A percentile compares a stretch with the other conserved stretches of the same genome.
phyloP scores from a whole-genome alignment of 805 yeast genomes.

The Candida manassasensis region DNA sequence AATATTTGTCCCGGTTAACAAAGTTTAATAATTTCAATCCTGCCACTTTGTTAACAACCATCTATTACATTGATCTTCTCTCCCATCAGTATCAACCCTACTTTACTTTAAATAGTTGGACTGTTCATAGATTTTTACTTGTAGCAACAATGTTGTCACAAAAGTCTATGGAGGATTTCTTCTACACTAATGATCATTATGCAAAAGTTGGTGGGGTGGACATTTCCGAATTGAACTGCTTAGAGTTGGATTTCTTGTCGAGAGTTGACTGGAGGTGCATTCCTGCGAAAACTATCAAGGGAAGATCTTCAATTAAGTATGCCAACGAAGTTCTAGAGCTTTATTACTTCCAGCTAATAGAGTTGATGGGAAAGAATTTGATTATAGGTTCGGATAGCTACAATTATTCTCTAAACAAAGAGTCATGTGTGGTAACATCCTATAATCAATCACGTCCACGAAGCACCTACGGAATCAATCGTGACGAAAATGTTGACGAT shows the following conservation, averaged over 20 bases:
- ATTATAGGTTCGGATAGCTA: conserved; percentile 12
- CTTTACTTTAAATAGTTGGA: conserved; percentile 82
- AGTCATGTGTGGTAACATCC: conserved; percentile 6
- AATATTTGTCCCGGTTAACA: conserved; percentile 70
- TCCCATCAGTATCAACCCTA: conserved; percentile 67
- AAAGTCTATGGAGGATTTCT: conserved; percentile 88
- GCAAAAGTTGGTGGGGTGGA: conserved; percentile 96
- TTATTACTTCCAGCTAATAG: conserved; percentile 37
- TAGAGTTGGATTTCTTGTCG: conserved; percentile 82
- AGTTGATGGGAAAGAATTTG: conserved; percentile 35
- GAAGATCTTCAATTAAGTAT: conserved; percentile 20
- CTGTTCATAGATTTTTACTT: conserved; percentile 86
- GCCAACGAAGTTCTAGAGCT: conserved; percentile 36
- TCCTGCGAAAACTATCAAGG: conserved; percentile 25
- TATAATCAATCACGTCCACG: conserved; percentile 10
- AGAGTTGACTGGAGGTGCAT: conserved; percentile 65
- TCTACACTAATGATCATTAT: conserved; percentile 89
- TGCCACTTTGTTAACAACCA: conserved; percentile 72
- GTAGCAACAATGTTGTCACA: conserved; percentile 90
- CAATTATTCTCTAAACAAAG: conserved; percentile 3
- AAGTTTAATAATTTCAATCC: conserved; percentile 83
- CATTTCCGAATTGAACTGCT: conserved; percentile 71
- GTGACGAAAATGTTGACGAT: conserved; percentile 8
- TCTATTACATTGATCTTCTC: conserved; percentile 86
- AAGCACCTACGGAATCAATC: conserved; percentile 10